Evolutionary conservation across 2,329 filamentous ascomycete genomes (phyloP), one percentile per base, ranked within the genome.

Genomic region (Fusarium circinatum): DNA sequence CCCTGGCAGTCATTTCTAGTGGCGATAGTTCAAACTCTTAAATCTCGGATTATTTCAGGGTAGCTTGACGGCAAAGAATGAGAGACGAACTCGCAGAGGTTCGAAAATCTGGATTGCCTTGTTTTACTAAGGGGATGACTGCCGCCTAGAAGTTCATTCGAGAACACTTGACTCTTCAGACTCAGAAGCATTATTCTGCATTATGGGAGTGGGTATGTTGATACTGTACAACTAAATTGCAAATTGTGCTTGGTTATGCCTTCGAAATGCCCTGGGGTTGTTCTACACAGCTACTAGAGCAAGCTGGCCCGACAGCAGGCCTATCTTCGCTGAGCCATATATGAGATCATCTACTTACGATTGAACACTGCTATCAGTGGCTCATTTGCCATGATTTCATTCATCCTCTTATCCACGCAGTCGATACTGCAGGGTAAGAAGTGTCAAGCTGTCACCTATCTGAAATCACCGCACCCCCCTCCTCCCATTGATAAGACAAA

Each of bases 291-390:
- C 10, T 3, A 8, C 15, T 17, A 24, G 15, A 26, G 12, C 5
- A 45, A 20, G 18, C 24, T 45, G 20, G 18, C 8, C 20, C 6
- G 13, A 47, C 18, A 10, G 8, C 13, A 47, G 8, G 3, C 6
- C 18, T 22, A 17, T 22, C 9, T 48, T 11, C 11, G 6, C 26
- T 22, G 26, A 15, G 15, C 5, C 4, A 14, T 14, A 22, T 28
- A 4, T 6, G 20, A 48, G 20, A 30, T 22, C 13, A 20, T 14
- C n/a, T 20, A 47, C 4, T 20, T 20, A 10, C 2, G 26, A 17
- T 5, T 22, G 5, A 30, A 17, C 8, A 1, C 18, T 14, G 4
- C 12, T 2, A 47, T 28, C 14, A 20, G 3, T 5, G 4, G 8
- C 2, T 20, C 8, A 1, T 28, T 28, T 15, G 8, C 14, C 20